These are phyloP conservation scores for Trametes polyzona DNA, from an alignment of 1,284 basidiomycete genomes.

Conservation along the genomic window DNA sequence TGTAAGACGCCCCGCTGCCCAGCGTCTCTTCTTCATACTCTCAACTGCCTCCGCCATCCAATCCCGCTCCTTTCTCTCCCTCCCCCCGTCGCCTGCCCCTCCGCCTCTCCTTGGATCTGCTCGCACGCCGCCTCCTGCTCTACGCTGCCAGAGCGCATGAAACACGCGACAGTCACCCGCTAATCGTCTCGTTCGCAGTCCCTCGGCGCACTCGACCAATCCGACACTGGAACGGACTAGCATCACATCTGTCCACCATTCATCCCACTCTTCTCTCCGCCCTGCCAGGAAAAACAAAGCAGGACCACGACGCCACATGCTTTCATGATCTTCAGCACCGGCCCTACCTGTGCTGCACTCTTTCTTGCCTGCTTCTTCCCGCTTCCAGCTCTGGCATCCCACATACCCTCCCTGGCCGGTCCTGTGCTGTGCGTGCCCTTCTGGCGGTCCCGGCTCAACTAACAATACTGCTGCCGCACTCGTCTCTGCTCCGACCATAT, in stretches of 20 bases:
- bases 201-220: background rate
- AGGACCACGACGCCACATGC: background rate
- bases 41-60: constrained; percentile 8
- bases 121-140: background rate
- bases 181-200: background rate
- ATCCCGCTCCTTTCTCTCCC: background rate
- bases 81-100: background rate
- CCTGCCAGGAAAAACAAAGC: background rate
- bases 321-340: background rate
- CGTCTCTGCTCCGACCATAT: background rate
- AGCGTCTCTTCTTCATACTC: constrained; percentile 8
- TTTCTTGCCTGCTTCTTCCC: background rate
- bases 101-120: background rate
- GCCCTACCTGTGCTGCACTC: background rate
- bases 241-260: constrained; percentile 12
- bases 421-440: background rate
- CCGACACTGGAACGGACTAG: background rate
- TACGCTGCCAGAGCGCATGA: too few relatives aligned
- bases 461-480: background rate
- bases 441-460: background rate
- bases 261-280: background rate
- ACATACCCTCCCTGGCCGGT: background rate
- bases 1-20: constrained; percentile 7
- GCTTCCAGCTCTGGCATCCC: background rate
- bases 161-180: background rate